phyloP scores from a whole-genome alignment of 257 asterid genomes.

The Cordia subcordata region DNA sequence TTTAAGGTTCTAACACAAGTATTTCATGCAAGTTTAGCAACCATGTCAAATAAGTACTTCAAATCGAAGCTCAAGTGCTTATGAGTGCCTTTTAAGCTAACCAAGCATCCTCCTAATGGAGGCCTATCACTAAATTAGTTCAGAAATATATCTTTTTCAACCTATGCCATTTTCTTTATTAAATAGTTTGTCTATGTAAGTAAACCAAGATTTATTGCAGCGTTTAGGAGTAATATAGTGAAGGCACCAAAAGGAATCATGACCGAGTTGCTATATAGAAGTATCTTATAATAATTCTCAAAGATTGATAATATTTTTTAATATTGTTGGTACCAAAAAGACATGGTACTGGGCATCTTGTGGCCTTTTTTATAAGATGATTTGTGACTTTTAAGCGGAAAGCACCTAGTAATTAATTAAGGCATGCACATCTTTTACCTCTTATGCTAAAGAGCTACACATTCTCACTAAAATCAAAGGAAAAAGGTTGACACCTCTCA shows the following conservation, averaged over 20 bases:
- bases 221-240: neutral
- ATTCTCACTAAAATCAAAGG: constrained; percentile 35
- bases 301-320: constrained; percentile 11
- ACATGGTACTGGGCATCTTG: constrained; percentile 59
- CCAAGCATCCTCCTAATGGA: too few relatives aligned
- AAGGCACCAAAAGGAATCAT: constrained; percentile 13
- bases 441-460: constrained; percentile 49
- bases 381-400: constrained; percentile 35
- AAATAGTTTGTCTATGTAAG: neutral
- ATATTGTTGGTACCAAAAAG: constrained; percentile 11
- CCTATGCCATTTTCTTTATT: neutral
- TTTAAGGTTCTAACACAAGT: too few relatives aligned
- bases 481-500: constrained; percentile 32
- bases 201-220: neutral
- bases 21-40: too few relatives aligned
- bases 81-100: too few relatives aligned
- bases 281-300: constrained; percentile 14
- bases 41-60: too few relatives aligned
- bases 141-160: too few relatives aligned
- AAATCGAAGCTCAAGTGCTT: too few relatives aligned
- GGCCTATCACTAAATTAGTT: too few relatives aligned
- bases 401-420: constrained; percentile 27
- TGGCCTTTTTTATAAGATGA: constrained; percentile 10
- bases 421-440: constrained; percentile 28
- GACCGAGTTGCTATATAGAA: neutral